Conservation (phyloP, 148 eudicot species). For the Diospyros lotus region DNA sequence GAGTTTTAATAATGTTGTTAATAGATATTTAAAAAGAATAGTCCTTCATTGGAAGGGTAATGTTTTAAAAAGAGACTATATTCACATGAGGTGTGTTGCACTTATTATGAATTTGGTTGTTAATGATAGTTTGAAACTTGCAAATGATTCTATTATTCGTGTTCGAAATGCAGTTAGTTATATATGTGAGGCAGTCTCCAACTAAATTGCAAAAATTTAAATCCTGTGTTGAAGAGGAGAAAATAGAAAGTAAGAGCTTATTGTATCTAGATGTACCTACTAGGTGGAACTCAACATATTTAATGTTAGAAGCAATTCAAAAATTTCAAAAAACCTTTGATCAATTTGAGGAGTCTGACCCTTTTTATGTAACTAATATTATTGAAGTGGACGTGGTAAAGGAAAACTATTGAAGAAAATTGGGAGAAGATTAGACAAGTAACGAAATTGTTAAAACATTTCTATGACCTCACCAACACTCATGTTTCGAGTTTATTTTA, state of each 20-base stretch:
- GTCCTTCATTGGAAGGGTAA: no score
- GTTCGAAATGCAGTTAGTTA: neutral
- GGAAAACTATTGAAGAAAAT: neutral
- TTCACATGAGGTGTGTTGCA: neutral
- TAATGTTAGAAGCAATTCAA: neutral
- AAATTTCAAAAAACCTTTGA: neutral
- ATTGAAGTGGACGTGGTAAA: neutral
- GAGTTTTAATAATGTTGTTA: conserved; percentile 9
- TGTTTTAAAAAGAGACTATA: neutral
- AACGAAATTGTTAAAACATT: neutral
- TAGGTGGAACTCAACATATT: neutral
- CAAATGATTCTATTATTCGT: neutral
- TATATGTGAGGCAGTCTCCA: neutral
- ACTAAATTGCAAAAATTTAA: neutral
- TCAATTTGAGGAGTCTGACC: neutral
- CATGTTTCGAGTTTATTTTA: neutral
- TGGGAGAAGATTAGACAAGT: neutral
- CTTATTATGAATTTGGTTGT: neutral
- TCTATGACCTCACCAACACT: neutral
- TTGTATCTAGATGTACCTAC: neutral
- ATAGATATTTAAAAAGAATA: neutral
- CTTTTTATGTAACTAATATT: neutral
- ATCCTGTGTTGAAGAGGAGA: neutral
- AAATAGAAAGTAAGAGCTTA: neutral
- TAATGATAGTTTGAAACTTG: neutral